Conservation (phyloP, 805 yeast genomes). For the Lipomyces yamadae region DNA sequence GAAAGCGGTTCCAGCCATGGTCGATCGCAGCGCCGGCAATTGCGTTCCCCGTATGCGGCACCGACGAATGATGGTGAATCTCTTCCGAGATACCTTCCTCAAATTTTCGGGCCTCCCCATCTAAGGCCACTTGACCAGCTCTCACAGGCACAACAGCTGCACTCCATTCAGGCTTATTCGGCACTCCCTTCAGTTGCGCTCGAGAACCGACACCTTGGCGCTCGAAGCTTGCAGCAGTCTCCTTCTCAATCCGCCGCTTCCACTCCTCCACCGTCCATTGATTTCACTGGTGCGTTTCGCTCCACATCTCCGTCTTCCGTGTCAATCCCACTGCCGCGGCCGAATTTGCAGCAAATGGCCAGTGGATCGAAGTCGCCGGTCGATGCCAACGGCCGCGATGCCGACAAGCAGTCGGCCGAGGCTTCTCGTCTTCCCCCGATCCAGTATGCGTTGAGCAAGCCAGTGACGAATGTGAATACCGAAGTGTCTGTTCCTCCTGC, state of each 20-base stretch:
- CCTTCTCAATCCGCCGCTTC: constrained; percentile 1
- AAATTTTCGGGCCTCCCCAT: neutral
- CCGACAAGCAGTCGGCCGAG: constrained; percentile 1
- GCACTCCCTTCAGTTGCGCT: constrained; percentile 8
- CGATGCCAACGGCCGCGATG: neutral
- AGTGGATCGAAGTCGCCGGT: neutral
- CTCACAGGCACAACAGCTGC: constrained; percentile 15
- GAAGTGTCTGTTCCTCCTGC: neutral
- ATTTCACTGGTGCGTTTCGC: constrained; percentile 49
- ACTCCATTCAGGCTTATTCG: constrained; percentile 9
- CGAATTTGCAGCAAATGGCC: neutral
- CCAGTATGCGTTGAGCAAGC: constrained; percentile 12
- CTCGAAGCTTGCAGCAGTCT: constrained; percentile 13
- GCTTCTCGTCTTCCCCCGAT: constrained; percentile 28
- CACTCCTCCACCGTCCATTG: constrained; percentile 41
- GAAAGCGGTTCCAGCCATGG: neutral
- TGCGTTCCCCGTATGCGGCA: neutral
- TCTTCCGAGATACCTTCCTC: neutral
- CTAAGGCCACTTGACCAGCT: constrained; percentile 6
- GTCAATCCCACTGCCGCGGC: constrained; percentile 8
- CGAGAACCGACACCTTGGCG: constrained; percentile 9
- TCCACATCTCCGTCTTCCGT: constrained; percentile 22
- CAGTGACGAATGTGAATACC: constrained; percentile 9
- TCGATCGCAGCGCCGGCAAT: neutral
- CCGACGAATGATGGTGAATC: neutral